A percentile compares a stretch with the other conserved stretches of the same genome.
phyloP scores from a whole-genome alignment of 352 stramenopile genomes.

The Blastocystis sp. region DNA sequence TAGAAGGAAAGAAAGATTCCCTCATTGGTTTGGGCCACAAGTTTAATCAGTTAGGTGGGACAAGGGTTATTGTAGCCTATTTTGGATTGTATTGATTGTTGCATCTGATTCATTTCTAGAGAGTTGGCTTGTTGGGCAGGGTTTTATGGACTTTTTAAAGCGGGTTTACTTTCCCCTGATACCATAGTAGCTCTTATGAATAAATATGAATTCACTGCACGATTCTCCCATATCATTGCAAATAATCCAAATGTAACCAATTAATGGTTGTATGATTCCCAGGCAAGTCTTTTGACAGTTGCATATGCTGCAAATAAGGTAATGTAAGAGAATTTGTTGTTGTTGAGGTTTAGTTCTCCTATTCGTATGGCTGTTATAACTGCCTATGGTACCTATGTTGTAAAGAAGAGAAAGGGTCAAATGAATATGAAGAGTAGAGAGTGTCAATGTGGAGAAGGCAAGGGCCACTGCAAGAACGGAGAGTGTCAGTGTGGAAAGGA shows the following conservation, averaged over 20 bases:
- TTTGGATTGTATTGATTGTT: conserved; percentile 23
- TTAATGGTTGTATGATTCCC: background rate
- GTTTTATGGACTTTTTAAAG: conserved; percentile 26
- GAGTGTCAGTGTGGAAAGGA: background rate
- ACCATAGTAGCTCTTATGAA: conserved; percentile 39
- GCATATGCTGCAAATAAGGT: conserved; percentile 21
- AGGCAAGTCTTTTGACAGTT: conserved; percentile 25
- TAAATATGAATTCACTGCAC: conserved; percentile 35
- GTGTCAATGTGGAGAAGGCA: background rate
- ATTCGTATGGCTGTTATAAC: conserved; percentile 27
- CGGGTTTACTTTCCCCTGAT: conserved; percentile 20
- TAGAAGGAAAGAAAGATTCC: conserved; percentile 5
- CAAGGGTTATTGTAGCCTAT: conserved; percentile 33
- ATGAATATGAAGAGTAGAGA: background rate
- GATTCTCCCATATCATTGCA: conserved; percentile 34
- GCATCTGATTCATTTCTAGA: background rate
- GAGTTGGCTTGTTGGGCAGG: background rate
- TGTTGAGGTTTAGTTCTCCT: conserved; percentile 15
- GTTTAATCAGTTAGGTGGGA: conserved; percentile 48
- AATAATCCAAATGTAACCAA: conserved; percentile 34
- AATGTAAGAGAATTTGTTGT: background rate
- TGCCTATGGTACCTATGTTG: background rate
- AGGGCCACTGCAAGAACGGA: background rate
- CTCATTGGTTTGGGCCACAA: conserved; percentile 35
- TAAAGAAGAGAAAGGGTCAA: conserved; percentile 25